A percentile compares a stretch with the other conserved stretches of the same genome.
Conservation (phyloP, 129 eudicot genomes). For the Helichrysum umbraculigerum region DNA sequence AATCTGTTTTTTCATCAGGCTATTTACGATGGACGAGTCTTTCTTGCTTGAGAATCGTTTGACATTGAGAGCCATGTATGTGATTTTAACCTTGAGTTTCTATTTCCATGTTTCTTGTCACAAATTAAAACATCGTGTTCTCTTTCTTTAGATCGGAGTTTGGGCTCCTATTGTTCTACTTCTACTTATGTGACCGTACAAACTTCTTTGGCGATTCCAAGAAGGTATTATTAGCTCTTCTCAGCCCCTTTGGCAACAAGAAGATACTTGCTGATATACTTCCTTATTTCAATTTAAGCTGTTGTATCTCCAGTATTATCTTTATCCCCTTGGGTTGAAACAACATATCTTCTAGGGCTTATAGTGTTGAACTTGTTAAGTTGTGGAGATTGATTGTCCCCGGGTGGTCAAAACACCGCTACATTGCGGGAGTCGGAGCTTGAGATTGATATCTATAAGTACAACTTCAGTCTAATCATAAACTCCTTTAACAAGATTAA, state of each 20-base stretch:
- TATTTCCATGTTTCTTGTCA: neutral
- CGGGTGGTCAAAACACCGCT: no score
- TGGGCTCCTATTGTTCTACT: conserved; percentile 80
- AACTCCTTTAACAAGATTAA: no score
- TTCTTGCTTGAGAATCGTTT: conserved; percentile 87
- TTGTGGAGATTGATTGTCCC: no score
- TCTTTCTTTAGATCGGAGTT: conserved; percentile 76
- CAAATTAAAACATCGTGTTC: conserved; percentile 17
- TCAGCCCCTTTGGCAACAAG: neutral
- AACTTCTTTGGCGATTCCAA: conserved; percentile 66
- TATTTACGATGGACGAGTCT: conserved; percentile 79
- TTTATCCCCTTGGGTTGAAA: no score
- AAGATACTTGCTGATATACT: neutral
- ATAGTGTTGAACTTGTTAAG: no score
- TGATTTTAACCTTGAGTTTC: conserved; percentile 6
- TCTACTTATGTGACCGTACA: conserved; percentile 96
- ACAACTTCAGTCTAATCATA: no score
- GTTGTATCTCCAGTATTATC: no score
- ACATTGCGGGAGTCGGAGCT: no score
- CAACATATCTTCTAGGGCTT: no score
- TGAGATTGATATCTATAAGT: no score
- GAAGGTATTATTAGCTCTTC: conserved; percentile 53
- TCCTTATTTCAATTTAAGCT: no score
- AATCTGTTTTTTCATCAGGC: conserved; percentile 40
- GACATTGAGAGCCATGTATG: conserved; percentile 89